Percentiles rank a stretch among this genome's conserved stretches.
These are phyloP conservation scores for Leishmania guyanensis DNA, from an alignment of 208 protist genomes.

Conservation along the genomic window DNA sequence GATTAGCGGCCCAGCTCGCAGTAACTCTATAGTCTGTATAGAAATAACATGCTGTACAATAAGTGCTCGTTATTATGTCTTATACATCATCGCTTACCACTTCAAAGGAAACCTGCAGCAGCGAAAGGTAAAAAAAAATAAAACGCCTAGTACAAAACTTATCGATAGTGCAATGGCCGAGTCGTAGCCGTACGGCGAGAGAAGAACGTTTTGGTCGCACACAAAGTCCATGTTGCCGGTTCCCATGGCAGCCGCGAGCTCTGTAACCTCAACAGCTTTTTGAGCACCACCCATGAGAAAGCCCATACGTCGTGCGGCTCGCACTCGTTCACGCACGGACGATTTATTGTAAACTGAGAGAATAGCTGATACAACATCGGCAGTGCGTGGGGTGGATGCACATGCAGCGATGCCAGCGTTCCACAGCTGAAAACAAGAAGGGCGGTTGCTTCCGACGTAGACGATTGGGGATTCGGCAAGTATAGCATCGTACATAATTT, in stretches of 20 bases:
- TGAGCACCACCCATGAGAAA: constrained; percentile 45
- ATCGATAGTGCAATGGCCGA: not conserved
- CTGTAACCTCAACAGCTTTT: constrained; percentile 38
- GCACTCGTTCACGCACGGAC: constrained; percentile 16
- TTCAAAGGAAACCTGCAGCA: not conserved
- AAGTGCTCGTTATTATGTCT: not conserved
- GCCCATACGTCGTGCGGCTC: constrained; percentile 30
- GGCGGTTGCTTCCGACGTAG: not conserved
- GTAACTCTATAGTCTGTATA: not conserved
- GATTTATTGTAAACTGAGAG: constrained; percentile 11
- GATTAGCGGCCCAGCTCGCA: too few relatives aligned
- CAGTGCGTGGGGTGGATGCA: not conserved
- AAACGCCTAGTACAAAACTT: constrained; percentile 15
- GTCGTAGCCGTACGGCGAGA: constrained; percentile 14
- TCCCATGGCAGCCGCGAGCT: constrained; percentile 29
- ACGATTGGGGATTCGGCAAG: constrained; percentile 15
- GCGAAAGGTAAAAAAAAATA: not conserved
- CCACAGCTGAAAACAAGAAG: not conserved
- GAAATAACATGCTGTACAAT: not conserved
- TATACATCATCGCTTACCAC: not conserved
- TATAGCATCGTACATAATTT: constrained; percentile 15
- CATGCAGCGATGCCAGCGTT: constrained; percentile 5
- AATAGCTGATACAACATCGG: not conserved
- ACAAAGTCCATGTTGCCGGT: constrained; percentile 20
- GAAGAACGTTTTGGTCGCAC: constrained; percentile 9